These are phyloP conservation scores for Plasmodium gallinaceum DNA, from an alignment of 169 alveolate species.

Conservation along the genomic window DNA sequence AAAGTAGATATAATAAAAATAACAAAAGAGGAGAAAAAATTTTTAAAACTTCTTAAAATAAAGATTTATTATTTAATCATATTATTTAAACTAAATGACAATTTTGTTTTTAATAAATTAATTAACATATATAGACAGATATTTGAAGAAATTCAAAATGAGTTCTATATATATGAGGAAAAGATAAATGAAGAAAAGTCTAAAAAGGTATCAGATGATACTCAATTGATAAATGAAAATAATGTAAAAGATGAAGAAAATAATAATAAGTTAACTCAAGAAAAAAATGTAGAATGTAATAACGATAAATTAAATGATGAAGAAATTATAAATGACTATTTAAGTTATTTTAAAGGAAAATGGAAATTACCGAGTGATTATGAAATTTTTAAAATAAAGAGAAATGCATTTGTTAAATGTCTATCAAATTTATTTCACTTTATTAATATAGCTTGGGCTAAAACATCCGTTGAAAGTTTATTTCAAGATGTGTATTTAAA, in stretches of 20 bases:
- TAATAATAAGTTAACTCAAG: not conserved
- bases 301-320: not conserved
- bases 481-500: slow-evolving; percentile 80
- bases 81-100: slow-evolving; percentile 66
- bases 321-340: not conserved
- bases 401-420: slow-evolving; percentile 80
- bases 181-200: slow-evolving; percentile 2
- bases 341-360: slow-evolving; percentile 22
- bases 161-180: slow-evolving; percentile 36
- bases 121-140: slow-evolving; percentile 68
- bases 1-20: not conserved
- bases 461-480: slow-evolving; percentile 80
- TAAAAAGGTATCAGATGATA: not conserved
- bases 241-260: not conserved
- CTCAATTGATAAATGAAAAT: not conserved
- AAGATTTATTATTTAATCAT: slow-evolving; percentile 49
- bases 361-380: slow-evolving; percentile 76
- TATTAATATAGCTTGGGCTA: slow-evolving; percentile 82
- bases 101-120: slow-evolving; percentile 64
- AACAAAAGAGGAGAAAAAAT: slow-evolving; percentile 48
- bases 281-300: not conserved
- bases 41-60: slow-evolving; percentile 61
- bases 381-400: slow-evolving; percentile 75
- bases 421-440: slow-evolving; percentile 79
- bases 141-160: slow-evolving; percentile 50